Percentiles rank a stretch among this genome's conserved stretches.
Evolutionary conservation across 768 basidiomycete species (phyloP).

Genomic region (Amanita pallidorosea): DNA sequence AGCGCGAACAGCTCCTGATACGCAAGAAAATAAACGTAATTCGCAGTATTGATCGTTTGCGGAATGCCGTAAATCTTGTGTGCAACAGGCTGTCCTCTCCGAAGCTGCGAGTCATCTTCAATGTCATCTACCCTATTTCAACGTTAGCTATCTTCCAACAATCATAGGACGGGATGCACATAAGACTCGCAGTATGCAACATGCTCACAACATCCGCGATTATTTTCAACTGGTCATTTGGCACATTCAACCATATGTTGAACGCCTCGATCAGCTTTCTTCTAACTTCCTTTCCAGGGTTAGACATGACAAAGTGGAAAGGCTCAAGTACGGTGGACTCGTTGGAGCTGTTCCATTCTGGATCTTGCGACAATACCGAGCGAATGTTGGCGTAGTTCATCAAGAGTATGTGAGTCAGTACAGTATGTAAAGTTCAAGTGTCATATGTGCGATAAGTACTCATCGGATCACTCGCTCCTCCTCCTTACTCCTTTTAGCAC

Average conservation of each 20-base stretch:
- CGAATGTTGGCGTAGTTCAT: constrained; percentile 5
- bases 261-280: constrained; percentile 84
- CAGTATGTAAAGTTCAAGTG: not conserved
- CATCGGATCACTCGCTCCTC: no score
- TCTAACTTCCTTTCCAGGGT: constrained; percentile 91
- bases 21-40: constrained; percentile 94
- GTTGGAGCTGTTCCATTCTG: not conserved
- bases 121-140: constrained; percentile 79
- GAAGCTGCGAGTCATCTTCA: constrained; percentile 81
- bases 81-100: constrained; percentile 81
- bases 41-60: constrained; percentile 95
- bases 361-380: not conserved
- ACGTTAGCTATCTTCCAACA: not conserved
- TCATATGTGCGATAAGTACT: no score
- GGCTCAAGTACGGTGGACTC: constrained; percentile 66
- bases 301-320: constrained; percentile 70
- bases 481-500: no score
- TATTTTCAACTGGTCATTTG: constrained; percentile 52
- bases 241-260: constrained; percentile 85
- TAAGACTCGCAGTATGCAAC: constrained; percentile 88
- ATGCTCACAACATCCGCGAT: constrained; percentile 83
- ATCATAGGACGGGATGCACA: constrained; percentile 39
- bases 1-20: constrained; percentile 74
- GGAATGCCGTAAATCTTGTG: constrained; percentile 96
- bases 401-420: no score